phyloP scores from a whole-genome alignment of 1,139 yeast species.

The Suhomyces kunorum region DNA sequence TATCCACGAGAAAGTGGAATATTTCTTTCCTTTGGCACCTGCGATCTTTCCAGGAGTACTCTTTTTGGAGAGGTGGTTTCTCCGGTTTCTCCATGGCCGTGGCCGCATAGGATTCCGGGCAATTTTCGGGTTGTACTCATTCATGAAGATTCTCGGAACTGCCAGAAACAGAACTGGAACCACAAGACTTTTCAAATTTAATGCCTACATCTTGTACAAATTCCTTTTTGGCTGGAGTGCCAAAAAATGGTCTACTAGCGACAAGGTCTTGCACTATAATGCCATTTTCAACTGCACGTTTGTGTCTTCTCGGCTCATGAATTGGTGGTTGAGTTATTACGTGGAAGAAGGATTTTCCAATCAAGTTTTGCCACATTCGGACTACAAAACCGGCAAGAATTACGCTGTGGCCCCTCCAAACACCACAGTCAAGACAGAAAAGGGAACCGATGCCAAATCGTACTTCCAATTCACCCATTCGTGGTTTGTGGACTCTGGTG shows the following conservation, averaged over 20 bases:
- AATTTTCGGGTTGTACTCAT: constrained; percentile 62
- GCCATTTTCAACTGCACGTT: constrained; percentile 85
- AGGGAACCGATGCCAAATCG: constrained; percentile 43
- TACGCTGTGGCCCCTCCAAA: constrained; percentile 15
- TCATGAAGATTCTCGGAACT: constrained; percentile 58
- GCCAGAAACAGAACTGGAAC: constrained; percentile 48
- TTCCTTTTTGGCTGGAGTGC: constrained; percentile 88
- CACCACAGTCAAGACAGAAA: constrained; percentile 5
- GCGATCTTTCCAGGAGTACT: constrained; percentile 85
- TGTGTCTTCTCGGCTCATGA: constrained; percentile 77
- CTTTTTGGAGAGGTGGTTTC: constrained; percentile 56
- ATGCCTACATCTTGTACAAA: constrained; percentile 78
- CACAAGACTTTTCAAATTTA: constrained; percentile 53
- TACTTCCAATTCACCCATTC: constrained; percentile 49
- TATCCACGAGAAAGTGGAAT: constrained; percentile 53
- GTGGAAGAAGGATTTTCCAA: constrained; percentile 44
- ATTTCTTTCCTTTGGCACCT: constrained; percentile 81
- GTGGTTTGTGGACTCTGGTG: constrained; percentile 55
- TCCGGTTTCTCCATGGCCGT: constrained; percentile 54
- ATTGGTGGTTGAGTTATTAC: constrained; percentile 77
- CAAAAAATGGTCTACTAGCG: constrained; percentile 64
- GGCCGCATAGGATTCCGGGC: constrained; percentile 39
- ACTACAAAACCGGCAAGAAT: constrained; percentile 35
- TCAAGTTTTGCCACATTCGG: constrained; percentile 36
- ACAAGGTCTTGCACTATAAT: constrained; percentile 63